Evolutionary conservation across 192 early-diverging fungal genomes (phyloP).

Genomic region (Diversispora eburnea): DNA sequence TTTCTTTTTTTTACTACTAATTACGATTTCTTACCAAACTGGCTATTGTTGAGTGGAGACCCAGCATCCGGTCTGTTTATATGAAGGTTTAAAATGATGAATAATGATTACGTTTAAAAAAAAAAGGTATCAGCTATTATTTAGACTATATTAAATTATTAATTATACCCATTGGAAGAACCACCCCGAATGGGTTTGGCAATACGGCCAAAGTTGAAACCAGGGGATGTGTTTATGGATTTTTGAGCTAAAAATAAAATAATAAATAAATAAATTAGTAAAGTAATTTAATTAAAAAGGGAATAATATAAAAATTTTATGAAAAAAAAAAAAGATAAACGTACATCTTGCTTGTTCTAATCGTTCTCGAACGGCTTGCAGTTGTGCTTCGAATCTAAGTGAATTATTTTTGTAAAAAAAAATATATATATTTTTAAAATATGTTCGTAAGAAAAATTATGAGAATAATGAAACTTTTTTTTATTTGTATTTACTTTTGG

Average conservation of each 20-base stretch:
- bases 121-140: not conserved
- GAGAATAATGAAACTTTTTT: not conserved
- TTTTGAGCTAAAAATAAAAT: constrained; percentile 35
- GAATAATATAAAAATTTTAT: not conserved
- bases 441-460: not conserved
- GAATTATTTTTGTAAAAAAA: not conserved
- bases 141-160: not conserved
- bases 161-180: not conserved
- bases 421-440: too few species aligned
- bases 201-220: constrained; percentile 66
- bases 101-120: not conserved
- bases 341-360: constrained; percentile 77
- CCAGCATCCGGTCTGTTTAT: not conserved
- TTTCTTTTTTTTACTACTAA: too few species aligned
- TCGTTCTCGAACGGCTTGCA: constrained; percentile 70
- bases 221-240: constrained; percentile 21
- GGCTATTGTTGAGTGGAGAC: not conserved
- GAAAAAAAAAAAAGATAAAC: constrained; percentile 5
- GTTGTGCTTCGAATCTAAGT: constrained; percentile 79
- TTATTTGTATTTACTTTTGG: constrained; percentile 46
- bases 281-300: not conserved
- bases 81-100: not conserved
- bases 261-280: too few species aligned
- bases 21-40: not conserved
- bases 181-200: constrained; percentile 94